Evolutionary conservation across 805 yeast species (phyloP).

Genomic region (Spathaspora gorwiae): DNA sequence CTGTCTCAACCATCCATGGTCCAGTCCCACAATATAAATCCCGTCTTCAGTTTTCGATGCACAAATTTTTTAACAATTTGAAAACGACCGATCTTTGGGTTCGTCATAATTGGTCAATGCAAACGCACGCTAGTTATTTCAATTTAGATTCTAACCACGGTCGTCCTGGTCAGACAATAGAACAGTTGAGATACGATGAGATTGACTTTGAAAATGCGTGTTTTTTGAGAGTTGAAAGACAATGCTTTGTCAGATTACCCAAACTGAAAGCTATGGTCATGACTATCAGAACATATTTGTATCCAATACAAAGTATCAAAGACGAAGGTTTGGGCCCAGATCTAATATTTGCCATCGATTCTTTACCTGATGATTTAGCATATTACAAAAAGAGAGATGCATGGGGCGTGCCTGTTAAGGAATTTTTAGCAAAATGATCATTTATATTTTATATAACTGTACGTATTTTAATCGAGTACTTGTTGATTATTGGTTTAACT

Average conservation of each 20-base stretch:
- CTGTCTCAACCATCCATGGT: constrained; percentile 56
- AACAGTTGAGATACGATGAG: constrained; percentile 19
- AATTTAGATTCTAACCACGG: constrained; percentile 29
- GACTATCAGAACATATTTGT: constrained; percentile 35
- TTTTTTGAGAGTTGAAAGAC: constrained; percentile 34
- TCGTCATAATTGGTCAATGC: constrained; percentile 69
- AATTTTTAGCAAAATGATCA: constrained; percentile 16
- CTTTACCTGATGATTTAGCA: constrained; percentile 35
- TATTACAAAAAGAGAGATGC: constrained; percentile 31
- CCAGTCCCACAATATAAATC: constrained; percentile 69
- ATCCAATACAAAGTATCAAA: constrained; percentile 25
- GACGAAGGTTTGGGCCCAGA: constrained; percentile 30
- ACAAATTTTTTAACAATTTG: constrained; percentile 56
- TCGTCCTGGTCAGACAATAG: constrained; percentile 22
- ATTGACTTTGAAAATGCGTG: constrained; percentile 32
- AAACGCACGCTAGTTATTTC: constrained; percentile 45
- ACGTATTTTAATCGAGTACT: not conserved
- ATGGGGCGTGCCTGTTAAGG: constrained; percentile 38
- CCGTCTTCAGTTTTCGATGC: constrained; percentile 59
- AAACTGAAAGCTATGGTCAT: constrained; percentile 29
- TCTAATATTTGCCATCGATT: constrained; percentile 28
- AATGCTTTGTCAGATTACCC: constrained; percentile 33
- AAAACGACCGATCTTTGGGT: constrained; percentile 52
- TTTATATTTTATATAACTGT: not conserved
- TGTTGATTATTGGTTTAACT: constrained; percentile 13